Evolutionary conservation across 2,329 filamentous ascomycete genomes (phyloP).

Genomic region (Sporothrix brunneoviolacea): DNA sequence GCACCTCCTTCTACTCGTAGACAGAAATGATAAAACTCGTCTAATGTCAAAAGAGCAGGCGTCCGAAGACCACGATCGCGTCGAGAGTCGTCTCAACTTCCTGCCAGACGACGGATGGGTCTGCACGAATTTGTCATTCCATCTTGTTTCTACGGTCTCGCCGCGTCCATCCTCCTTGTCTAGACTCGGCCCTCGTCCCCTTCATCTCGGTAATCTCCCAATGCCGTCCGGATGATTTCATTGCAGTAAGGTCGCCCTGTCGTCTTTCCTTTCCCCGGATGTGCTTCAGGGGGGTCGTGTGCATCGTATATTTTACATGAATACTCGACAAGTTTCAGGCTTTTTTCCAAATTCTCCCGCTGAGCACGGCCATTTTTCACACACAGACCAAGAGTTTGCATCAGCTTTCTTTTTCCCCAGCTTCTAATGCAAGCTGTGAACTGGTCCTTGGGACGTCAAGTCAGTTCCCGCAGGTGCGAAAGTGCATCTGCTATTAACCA

Average conservation of each 20-base stretch:
- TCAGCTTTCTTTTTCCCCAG: background rate
- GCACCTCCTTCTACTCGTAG: no score
- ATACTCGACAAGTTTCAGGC: background rate
- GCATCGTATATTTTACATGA: background rate
- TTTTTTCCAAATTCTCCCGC: background rate
- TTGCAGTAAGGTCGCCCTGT: background rate
- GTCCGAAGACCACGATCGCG: no score
- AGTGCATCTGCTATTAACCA: no score
- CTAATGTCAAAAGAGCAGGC: no score
- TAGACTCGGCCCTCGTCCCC: background rate
- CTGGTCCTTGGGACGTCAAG: background rate
- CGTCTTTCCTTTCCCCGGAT: background rate
- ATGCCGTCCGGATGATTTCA: background rate
- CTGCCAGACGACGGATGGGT: no score
- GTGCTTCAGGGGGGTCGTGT: no score
- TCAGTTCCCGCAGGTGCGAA: no score
- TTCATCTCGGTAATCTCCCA: background rate
- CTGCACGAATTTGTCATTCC: no score
- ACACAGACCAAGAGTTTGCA: constrained; percentile 1
- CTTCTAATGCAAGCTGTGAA: background rate
- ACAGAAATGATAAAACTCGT: no score
- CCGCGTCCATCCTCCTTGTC: no score
- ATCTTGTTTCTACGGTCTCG: no score
- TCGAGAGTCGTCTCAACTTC: no score
- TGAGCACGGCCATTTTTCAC: background rate